Evolutionary conservation across 2,329 filamentous ascomycete species (phyloP).

Genomic region (Arthrobotrys sinensis): DNA sequence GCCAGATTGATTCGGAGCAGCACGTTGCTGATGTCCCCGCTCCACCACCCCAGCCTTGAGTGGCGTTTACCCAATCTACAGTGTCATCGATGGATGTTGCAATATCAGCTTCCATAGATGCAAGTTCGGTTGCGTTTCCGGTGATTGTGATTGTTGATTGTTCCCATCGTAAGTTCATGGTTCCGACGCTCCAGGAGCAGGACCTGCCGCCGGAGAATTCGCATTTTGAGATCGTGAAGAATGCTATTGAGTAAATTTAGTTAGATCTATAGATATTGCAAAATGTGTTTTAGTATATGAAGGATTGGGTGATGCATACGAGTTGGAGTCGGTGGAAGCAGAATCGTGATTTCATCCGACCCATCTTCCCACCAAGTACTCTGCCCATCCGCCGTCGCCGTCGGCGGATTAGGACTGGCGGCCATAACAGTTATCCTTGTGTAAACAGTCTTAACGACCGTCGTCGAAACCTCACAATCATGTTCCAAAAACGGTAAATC

Average conservation of each 20-base stretch:
- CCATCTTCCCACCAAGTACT: slow-evolving; percentile 55
- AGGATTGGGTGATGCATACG: slow-evolving; percentile 19
- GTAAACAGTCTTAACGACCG: slow-evolving; percentile 33
- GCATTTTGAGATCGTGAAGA: slow-evolving; percentile 48
- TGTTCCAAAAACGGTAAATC: slow-evolving; percentile 46
- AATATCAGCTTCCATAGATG: slow-evolving; percentile 20
- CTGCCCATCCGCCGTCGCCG: slow-evolving; percentile 42
- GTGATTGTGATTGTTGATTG: slow-evolving; percentile 52
- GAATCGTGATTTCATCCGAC: slow-evolving; percentile 37
- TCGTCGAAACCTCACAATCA: slow-evolving; percentile 50
- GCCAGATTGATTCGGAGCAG: slow-evolving; percentile 33
- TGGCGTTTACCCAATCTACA: slow-evolving; percentile 46
- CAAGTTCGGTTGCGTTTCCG: slow-evolving; percentile 43
- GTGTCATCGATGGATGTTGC: slow-evolving; percentile 29
- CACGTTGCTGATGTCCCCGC: slow-evolving; percentile 36
- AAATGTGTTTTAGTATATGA: neutral
- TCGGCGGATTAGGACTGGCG: slow-evolving; percentile 46
- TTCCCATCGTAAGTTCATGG: slow-evolving; percentile 46
- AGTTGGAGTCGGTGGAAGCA: slow-evolving; percentile 40
- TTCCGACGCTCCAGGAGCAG: slow-evolving; percentile 31
- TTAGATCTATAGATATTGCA: neutral
- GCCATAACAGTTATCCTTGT: slow-evolving; percentile 35
- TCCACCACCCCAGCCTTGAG: slow-evolving; percentile 22
- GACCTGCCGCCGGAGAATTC: neutral
- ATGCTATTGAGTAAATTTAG: slow-evolving; percentile 27